Conservation (phyloP, 108 stramenopile species). For the Nitzschia palea region DNA sequence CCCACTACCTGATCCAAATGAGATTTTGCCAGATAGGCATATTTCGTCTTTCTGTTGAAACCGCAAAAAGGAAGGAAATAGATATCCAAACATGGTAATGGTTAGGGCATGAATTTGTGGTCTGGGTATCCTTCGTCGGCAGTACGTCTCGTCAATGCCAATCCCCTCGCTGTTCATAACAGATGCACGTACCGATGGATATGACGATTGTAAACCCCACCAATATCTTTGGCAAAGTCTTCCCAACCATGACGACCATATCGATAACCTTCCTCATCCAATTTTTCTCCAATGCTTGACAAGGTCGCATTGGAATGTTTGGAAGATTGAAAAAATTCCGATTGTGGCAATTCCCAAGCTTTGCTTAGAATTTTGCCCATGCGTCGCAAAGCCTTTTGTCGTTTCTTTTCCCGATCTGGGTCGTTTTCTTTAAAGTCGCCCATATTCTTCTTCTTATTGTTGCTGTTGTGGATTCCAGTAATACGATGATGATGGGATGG, state of each 20-base stretch:
- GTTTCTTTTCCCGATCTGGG: conserved; percentile 64
- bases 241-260: conserved; percentile 80
- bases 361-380: conserved; percentile 78
- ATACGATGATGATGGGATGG: too few species aligned
- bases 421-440: conserved; percentile 17
- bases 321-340: conserved; percentile 66
- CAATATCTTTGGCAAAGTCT: conserved; percentile 77
- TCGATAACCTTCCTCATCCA: conserved; percentile 63
- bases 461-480: neutral
- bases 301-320: conserved; percentile 24
- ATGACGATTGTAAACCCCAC: conserved; percentile 77
- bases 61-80: conserved; percentile 5
- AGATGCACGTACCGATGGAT: conserved; percentile 57
- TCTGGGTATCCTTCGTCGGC: neutral
- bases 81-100: too few species aligned
- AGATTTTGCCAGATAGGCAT: conserved; percentile 51
- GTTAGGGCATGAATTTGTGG: too few species aligned
- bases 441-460: conserved; percentile 13
- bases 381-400: conserved; percentile 59
- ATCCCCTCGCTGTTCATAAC: neutral
- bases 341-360: conserved; percentile 64
- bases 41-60: conserved; percentile 62
- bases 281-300: conserved; percentile 61
- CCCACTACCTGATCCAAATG: conserved; percentile 59
- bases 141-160: neutral